Percentiles rank a stretch among this genome's conserved stretches.
These are phyloP conservation scores for Chrysoporthe puriensis DNA, from an alignment of 2,329 filamentous ascomycete genomes.

Conservation along the genomic window DNA sequence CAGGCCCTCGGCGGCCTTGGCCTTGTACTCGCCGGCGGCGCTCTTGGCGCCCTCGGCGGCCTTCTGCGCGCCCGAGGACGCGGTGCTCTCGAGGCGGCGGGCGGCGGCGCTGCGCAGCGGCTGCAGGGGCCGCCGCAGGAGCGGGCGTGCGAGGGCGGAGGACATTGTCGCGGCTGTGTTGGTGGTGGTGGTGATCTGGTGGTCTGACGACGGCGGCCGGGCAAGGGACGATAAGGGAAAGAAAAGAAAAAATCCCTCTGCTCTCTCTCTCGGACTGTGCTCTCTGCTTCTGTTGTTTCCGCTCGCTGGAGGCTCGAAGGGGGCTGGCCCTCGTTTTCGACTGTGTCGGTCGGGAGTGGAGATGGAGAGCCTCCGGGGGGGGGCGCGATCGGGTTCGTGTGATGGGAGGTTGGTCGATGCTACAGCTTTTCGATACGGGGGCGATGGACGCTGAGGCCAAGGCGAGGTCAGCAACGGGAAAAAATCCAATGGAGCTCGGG, in stretches of 20 bases:
- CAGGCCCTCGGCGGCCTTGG: constrained; percentile 81
- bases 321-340: not conserved
- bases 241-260: constrained; percentile 3
- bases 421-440: constrained; percentile 24
- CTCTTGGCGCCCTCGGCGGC: constrained; percentile 44
- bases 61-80: constrained; percentile 51
- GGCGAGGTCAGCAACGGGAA: constrained; percentile 10
- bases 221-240: not conserved
- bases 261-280: not conserved
- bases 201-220: not conserved
- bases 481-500: constrained; percentile 30
- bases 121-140: constrained; percentile 27
- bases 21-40: constrained; percentile 46
- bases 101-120: constrained; percentile 39
- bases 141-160: constrained; percentile 28
- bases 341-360: not conserved
- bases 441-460: constrained; percentile 20
- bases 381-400: constrained; percentile 3
- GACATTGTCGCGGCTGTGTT: constrained; percentile 19
- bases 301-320: not conserved
- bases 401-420: constrained; percentile 4
- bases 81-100: constrained; percentile 65
- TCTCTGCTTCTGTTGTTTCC: not conserved
- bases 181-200: not conserved
- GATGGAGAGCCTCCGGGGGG: not conserved